Conservation (phyloP, 2,329 filamentous ascomycete species). For the Colletotrichum coccodes region DNA sequence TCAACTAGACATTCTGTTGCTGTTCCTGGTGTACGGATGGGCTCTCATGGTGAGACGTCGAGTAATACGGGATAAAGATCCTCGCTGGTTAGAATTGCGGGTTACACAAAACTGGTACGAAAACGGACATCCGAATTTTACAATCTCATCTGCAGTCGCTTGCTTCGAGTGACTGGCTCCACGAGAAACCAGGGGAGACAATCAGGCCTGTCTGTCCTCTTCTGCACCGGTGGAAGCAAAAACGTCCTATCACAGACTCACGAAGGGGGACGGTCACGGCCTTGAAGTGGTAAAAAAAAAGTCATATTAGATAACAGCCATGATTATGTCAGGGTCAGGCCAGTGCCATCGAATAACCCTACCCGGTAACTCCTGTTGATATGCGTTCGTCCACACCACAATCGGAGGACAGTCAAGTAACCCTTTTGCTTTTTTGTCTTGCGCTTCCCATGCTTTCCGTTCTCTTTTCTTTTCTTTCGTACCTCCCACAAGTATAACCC, state of each 20-base stretch:
- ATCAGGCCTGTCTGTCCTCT: too few relatives aligned
- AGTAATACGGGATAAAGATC: not conserved
- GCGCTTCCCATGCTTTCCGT: slow-evolving; percentile 4
- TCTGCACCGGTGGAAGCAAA: too few relatives aligned
- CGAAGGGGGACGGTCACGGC: not conserved
- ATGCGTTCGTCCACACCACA: slow-evolving; percentile 17
- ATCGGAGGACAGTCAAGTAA: not conserved
- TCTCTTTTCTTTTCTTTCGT: slow-evolving; percentile 1
- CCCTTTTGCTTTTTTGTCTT: slow-evolving; percentile 10
- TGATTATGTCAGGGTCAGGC: slow-evolving; percentile 11
- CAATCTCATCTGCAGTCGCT: not conserved
- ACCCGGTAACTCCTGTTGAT: slow-evolving; percentile 26
- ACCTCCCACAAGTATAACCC: slow-evolving; percentile 17
- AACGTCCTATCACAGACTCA: not conserved
- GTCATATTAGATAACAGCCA: slow-evolving; percentile 7
- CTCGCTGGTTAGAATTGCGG: not conserved
- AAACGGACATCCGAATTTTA: not conserved
- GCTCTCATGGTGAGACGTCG: not conserved
- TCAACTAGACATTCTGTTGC: not conserved
- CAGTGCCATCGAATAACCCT: slow-evolving; percentile 6
- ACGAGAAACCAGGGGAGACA: too few relatives aligned
- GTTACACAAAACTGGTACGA: not conserved
- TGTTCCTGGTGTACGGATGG: not conserved
- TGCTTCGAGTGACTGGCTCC: not conserved
- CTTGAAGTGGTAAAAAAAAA: not conserved